These are phyloP conservation scores for Fusarium nisikadoi DNA, from an alignment of 2,329 filamentous ascomycete species.

Conservation along the genomic window DNA sequence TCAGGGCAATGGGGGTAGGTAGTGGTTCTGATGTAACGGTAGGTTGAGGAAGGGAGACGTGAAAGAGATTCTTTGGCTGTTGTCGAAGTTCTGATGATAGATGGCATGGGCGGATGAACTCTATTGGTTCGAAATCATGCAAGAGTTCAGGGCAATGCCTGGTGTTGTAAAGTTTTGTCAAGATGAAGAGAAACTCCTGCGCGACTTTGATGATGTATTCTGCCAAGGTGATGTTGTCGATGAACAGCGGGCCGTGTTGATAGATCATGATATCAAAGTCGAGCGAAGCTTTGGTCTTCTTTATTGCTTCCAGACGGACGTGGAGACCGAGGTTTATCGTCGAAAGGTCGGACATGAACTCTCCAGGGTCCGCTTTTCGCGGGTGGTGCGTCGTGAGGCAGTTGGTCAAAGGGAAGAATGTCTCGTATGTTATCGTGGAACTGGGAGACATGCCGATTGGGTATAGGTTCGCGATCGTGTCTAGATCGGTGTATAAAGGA, in stretches of 20 bases:
- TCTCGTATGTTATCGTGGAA: neutral
- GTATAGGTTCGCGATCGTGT: neutral
- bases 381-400: neutral
- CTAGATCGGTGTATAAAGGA: neutral
- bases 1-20: fast-evolving
- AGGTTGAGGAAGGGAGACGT: neutral
- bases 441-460: fast-evolving
- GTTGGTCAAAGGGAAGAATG: neutral
- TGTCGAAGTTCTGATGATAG: neutral
- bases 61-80: fast-evolving
- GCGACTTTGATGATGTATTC: neutral
- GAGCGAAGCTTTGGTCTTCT: neutral
- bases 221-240: neutral
- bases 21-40: neutral
- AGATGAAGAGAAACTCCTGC: neutral
- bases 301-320: neutral
- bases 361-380: fast-evolving
- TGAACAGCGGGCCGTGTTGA: neutral
- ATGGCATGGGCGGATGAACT: neutral
- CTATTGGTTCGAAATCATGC: neutral
- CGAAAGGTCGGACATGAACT: neutral
- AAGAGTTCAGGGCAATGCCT: neutral
- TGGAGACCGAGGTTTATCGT: neutral
- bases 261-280: neutral
- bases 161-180: fast-evolving